A percentile compares a stretch with the other conserved stretches of the same genome.
phyloP scores from a whole-genome alignment of 257 asterid genomes.

The Fraxinus excelsior region DNA sequence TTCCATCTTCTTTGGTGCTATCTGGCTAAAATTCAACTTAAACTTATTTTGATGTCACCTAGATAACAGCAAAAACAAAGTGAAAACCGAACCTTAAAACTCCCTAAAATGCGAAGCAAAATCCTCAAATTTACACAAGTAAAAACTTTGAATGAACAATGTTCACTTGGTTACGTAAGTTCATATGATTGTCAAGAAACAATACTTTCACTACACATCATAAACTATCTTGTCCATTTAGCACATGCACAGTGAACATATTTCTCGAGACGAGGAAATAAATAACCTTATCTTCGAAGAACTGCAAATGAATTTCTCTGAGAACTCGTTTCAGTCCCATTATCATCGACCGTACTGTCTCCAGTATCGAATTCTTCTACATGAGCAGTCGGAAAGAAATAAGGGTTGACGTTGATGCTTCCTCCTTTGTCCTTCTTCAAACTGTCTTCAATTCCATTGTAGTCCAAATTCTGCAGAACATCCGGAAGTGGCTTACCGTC shows the following conservation, averaged over 20 bases:
- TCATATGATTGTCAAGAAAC: not conserved
- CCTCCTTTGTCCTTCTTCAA: conserved; percentile 48
- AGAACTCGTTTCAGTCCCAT: conserved; percentile 40
- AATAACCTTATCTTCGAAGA: conserved; percentile 37
- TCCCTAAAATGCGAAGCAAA: not conserved
- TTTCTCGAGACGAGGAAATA: not conserved
- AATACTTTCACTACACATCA: too few species aligned
- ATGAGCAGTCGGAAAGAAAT: conserved; percentile 34
- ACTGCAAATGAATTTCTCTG: conserved; percentile 42
- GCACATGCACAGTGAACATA: not conserved
- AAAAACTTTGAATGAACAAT: not conserved
- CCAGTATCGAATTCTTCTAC: conserved; percentile 21
- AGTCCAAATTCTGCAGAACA: conserved; percentile 54
- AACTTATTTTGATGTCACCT: not conserved
- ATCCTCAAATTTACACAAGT: conserved; percentile 1
- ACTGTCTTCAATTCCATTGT: conserved; percentile 50
- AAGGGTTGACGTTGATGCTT: conserved; percentile 33
- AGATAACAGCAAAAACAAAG: not conserved
- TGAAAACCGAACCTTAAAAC: not conserved
- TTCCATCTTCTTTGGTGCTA: not conserved
- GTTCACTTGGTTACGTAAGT: not conserved
- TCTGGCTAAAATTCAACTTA: not conserved
- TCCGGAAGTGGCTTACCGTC: conserved; percentile 46
- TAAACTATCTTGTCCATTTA: too few species aligned
- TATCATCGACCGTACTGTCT: too few species aligned